Percentiles rank a stretch among this genome's conserved stretches.
Evolutionary conservation across 495 filamentous ascomycete genomes (phyloP).

Genomic region (Saxispiralis lemnorum): DNA sequence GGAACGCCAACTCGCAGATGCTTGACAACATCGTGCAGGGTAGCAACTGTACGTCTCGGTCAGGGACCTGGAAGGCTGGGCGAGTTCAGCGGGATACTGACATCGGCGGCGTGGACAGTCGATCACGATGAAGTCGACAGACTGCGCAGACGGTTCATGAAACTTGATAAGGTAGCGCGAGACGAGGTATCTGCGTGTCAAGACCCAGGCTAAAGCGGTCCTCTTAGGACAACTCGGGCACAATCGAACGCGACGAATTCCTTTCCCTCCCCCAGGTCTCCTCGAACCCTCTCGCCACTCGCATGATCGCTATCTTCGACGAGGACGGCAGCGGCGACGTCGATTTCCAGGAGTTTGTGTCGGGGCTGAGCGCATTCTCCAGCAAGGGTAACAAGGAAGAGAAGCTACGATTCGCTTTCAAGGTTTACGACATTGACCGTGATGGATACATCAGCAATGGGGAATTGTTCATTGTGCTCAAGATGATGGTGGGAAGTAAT

Average conservation of each 20-base stretch:
- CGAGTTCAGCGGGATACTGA: neutral
- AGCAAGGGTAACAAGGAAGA: slow-evolving; percentile 98
- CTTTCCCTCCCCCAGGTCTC: slow-evolving; percentile 92
- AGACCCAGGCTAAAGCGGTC: neutral
- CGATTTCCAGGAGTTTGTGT: slow-evolving; percentile 98
- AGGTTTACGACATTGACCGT: slow-evolving; percentile 98
- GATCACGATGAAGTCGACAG: slow-evolving; percentile 92
- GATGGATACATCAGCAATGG: slow-evolving; percentile 98
- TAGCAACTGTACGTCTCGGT: slow-evolving; percentile 72
- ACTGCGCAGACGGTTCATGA: slow-evolving; percentile 94
- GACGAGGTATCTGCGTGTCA: neutral
- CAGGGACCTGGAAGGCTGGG: neutral
- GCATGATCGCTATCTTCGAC: slow-evolving; percentile 98
- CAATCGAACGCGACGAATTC: slow-evolving; percentile 97
- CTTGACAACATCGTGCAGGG: slow-evolving; percentile 90
- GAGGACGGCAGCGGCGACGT: slow-evolving; percentile 96
- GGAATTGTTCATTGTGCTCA: slow-evolving; percentile 95
- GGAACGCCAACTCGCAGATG: slow-evolving; percentile 64
- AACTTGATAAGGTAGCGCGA: slow-evolving; percentile 72
- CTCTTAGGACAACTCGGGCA: slow-evolving; percentile 80
- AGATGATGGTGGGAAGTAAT: slow-evolving; percentile 99
- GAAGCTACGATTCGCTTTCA: slow-evolving; percentile 94
- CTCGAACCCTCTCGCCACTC: slow-evolving; percentile 90
- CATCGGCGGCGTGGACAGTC: slow-evolving; percentile 40
- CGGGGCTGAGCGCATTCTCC: slow-evolving; percentile 83